Percentiles rank a stretch among this genome's conserved stretches.
Conservation (phyloP, 768 basidiomycete genomes). For the Galerina marginata region DNA sequence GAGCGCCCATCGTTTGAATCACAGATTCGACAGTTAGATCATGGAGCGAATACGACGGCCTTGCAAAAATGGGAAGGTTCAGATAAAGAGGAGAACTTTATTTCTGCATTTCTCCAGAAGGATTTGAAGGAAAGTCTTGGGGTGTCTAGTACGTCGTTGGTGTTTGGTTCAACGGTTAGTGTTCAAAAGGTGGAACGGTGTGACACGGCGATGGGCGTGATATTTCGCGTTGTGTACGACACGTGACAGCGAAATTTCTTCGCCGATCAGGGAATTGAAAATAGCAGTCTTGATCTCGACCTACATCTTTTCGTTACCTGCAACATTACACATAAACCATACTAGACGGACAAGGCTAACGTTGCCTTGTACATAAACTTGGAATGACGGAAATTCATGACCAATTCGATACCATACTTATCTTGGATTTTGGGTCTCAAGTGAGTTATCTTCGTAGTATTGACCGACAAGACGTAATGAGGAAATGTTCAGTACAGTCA, state of each 20-base stretch:
- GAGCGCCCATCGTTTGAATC: too few relatives aligned
- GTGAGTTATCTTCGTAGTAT: constrained; percentile 43
- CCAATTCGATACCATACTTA: constrained; percentile 94
- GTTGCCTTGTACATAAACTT: neutral
- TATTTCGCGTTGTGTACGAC: neutral
- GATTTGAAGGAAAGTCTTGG: too few relatives aligned
- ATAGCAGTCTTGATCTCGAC: neutral
- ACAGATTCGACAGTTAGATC: too few relatives aligned
- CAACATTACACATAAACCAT: neutral
- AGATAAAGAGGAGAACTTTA: too few relatives aligned
- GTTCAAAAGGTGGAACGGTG: neutral
- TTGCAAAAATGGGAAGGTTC: too few relatives aligned
- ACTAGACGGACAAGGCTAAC: neutral
- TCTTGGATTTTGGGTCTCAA: constrained; percentile 97
- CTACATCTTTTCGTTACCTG: neutral
- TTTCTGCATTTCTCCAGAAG: too few relatives aligned
- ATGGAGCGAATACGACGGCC: too few relatives aligned
- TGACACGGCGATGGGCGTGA: neutral
- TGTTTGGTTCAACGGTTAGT: neutral
- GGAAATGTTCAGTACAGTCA: constrained; percentile 80
- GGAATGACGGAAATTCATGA: constrained; percentile 89
- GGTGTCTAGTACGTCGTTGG: too few relatives aligned
- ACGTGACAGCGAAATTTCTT: constrained; percentile 8
- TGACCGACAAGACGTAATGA: constrained; percentile 2
- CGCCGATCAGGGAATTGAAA: constrained; percentile 1